Conservation (phyloP, 2,329 filamentous ascomycete species). For the Alternaria postmessia region DNA sequence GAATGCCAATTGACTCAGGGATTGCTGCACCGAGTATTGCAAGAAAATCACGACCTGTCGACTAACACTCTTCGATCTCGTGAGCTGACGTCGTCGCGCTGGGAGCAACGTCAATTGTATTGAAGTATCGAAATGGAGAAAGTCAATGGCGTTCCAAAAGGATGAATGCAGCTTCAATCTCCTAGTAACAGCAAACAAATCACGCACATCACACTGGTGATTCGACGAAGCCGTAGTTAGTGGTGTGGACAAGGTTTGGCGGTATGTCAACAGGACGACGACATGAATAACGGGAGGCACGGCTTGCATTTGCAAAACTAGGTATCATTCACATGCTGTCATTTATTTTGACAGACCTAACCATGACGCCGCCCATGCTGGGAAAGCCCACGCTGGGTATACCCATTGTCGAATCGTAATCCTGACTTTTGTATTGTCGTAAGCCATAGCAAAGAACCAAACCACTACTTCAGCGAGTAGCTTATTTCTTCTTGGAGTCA, state of each 20-base stretch:
- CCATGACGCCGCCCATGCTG: conserved; percentile 51
- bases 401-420: conserved; percentile 39
- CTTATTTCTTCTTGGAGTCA: conserved; percentile 81
- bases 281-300: conserved; percentile 27
- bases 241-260: not conserved
- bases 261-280: not conserved
- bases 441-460: conserved; percentile 39
- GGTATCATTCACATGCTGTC: conserved; percentile 50
- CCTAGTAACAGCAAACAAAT: not conserved
- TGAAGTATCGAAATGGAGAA: not conserved
- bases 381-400: conserved; percentile 44
- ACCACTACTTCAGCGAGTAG: conserved; percentile 25
- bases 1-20: not conserved
- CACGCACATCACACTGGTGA: not conserved
- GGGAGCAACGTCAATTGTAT: not conserved
- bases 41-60: not conserved
- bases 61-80: not conserved
- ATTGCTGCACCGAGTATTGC: not conserved
- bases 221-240: too few species aligned
- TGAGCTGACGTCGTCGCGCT: not conserved
- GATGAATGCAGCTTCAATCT: not conserved
- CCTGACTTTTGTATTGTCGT: conserved; percentile 44
- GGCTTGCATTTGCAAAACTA: conserved; percentile 48
- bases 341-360: conserved; percentile 42
- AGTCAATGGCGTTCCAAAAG: not conserved